Conservation (phyloP, 768 basidiomycete species). For the Mrakia gelida region DNA sequence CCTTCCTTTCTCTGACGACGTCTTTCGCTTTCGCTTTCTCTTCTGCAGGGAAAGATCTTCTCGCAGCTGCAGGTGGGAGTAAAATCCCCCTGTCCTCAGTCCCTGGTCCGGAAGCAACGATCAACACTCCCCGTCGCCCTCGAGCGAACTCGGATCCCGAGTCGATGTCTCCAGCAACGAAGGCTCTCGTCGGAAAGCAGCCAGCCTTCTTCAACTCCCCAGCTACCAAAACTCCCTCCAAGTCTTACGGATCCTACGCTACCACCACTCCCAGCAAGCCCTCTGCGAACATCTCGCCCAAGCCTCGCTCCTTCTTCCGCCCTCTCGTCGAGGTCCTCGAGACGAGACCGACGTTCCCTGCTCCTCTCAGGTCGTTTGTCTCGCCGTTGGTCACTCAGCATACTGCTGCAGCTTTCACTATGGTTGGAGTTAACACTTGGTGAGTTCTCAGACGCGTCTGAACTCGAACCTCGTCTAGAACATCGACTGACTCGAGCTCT, state of each 20-base stretch:
- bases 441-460: background rate
- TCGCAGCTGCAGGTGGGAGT: background rate
- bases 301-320: background rate
- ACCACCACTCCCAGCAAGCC: background rate
- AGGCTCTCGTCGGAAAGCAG: background rate
- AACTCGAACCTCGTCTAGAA: background rate
- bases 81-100: slow-evolving; percentile 8
- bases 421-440: slow-evolving; percentile 11
- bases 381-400: slow-evolving; percentile 14
- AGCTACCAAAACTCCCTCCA: background rate
- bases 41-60: background rate
- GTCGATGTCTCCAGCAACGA: slow-evolving; percentile 1
- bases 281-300: background rate
- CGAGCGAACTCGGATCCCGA: slow-evolving; percentile 17
- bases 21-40: background rate
- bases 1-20: background rate
- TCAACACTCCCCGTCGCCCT: background rate
- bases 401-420: background rate
- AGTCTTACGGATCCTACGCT: background rate
- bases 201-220: background rate
- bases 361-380: slow-evolving; percentile 15
- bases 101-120: background rate
- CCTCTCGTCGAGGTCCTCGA: slow-evolving; percentile 11
- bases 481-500: background rate
- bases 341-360: background rate